Base-by-base conservation (phyloP, 768 basidiomycete genomes). In the Suillus luteus region DNA sequence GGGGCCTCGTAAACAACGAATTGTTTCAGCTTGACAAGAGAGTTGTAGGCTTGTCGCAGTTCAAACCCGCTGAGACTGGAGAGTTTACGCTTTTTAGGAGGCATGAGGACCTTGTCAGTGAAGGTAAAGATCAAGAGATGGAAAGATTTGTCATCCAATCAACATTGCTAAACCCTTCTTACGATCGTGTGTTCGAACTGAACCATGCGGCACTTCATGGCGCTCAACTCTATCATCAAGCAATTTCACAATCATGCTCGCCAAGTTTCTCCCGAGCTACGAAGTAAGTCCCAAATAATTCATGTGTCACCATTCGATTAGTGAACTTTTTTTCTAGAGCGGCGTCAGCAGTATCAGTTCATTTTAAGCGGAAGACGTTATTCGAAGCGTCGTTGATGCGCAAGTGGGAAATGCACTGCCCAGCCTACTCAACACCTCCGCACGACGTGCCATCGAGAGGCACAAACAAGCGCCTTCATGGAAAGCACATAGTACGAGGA, bases 1-100 rank as follows among this genome's bases (percentile, higher is more conserved):
- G 11, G 6, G 5, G 2, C n/a, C 22, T 48, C n/a, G 1, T 22
- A 12, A 11, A 22, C 12, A 22, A 2, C 0, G n/a, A 11, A 6
- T 22, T 48, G 22, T n/a, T 22, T 12, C 10, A 22, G 46, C 46
- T 48, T 22, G 1, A 48, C 0, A 2, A 48, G 22, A 48, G 5
- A 2, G n/a, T 22, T 10, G 12, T 48, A 12, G 5, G 22, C n/a
- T 4, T 2, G 5, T 48, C 12, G 46, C 22, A 12, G 0, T 12
- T 48, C n/a, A 11, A 22, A 22, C 22, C 46, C 2, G 1, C n/a
- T 6, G 22, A 22, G 19, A 44, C 43, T 3, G 3, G 19, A 44
- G 19, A 44, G 43, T 44, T 44, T 44, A 44, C 19, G 4, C 43
- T 44, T 46, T 5, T 11, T 12, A 46, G 46, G 11, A 46, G n/a